Conservation (phyloP, 352 stramenopile genomes). For the Pythium rishiriense region DNA sequence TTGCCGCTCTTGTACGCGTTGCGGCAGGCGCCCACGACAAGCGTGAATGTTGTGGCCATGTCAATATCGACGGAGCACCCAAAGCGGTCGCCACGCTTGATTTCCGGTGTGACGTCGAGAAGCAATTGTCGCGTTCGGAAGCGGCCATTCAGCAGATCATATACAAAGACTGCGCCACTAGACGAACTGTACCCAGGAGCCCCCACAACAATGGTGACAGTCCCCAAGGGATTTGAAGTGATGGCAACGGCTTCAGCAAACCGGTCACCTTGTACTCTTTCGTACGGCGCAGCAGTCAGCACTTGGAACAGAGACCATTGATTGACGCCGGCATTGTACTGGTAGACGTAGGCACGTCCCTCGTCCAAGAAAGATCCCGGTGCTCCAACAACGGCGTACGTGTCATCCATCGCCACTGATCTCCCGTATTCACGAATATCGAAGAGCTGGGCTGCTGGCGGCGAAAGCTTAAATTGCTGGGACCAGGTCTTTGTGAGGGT, state of each 20-base stretch:
- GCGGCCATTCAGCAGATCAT: constrained; percentile 54
- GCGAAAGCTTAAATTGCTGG: constrained; percentile 53
- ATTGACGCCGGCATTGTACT: constrained; percentile 41
- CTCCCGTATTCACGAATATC: constrained; percentile 60
- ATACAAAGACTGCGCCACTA: constrained; percentile 75
- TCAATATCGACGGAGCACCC: constrained; percentile 69
- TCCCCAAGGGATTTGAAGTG: constrained; percentile 39
- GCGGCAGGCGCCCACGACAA: constrained; percentile 62
- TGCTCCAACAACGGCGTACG: constrained; percentile 60
- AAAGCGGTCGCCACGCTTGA: constrained; percentile 61
- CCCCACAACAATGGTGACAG: constrained; percentile 60
- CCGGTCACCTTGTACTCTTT: constrained; percentile 44
- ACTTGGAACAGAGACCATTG: constrained; percentile 72
- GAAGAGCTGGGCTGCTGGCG: constrained; percentile 38
- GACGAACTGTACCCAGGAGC: constrained; percentile 59
- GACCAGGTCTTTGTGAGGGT: constrained; percentile 42
- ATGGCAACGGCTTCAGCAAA: constrained; percentile 75
- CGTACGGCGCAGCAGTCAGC: constrained; percentile 51
- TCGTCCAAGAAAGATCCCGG: constrained; percentile 55
- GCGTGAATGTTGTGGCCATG: constrained; percentile 67
- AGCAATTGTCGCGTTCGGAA: constrained; percentile 72
- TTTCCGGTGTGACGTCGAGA: constrained; percentile 44
- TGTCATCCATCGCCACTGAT: constrained; percentile 46
- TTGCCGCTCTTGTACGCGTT: constrained; percentile 38
- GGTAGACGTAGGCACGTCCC: constrained; percentile 76